These are phyloP conservation scores for Carex pumila DNA, from an alignment of 176 grass and related monocot species.

Conservation along the genomic window DNA sequence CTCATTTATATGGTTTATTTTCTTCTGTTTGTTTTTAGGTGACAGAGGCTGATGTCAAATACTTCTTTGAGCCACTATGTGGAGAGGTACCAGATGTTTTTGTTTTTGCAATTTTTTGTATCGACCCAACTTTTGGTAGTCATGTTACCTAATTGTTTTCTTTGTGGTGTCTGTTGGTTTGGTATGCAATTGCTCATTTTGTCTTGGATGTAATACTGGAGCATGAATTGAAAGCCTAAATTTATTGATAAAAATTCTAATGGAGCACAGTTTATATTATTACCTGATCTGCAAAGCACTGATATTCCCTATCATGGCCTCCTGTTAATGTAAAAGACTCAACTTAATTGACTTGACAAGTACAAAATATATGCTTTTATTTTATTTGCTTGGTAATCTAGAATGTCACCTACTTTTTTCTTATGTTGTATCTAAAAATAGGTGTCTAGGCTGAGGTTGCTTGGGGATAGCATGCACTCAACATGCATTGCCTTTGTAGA, in stretches of 20 bases:
- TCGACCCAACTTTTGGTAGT: not conserved
- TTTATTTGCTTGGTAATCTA: not conserved
- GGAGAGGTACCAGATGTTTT: conserved; percentile 43
- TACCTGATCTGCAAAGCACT: not conserved
- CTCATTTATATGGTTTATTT: conserved; percentile 9
- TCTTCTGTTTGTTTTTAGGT: conserved; percentile 40
- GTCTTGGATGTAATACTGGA: not conserved
- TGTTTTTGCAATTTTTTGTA: not conserved
- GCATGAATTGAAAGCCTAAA: not conserved
- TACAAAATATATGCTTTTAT: not conserved
- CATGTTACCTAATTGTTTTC: not conserved
- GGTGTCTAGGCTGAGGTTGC: conserved; percentile 88
- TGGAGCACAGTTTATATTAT: not conserved
- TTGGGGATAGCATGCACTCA: conserved; percentile 85
- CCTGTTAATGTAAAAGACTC: not conserved
- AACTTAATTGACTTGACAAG: not conserved
- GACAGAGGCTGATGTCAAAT: conserved; percentile 73
- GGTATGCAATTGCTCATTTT: conserved; percentile 21
- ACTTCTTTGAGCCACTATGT: conserved; percentile 65
- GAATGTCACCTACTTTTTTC: not conserved
- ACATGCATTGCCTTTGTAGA: conserved; percentile 96
- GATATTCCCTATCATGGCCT: not conserved
- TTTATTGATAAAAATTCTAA: conserved; percentile 1
- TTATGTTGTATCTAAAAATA: conserved; percentile 17
- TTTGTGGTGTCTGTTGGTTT: not conserved